Conservation (phyloP, 805 yeast genomes). For the Schwanniomyces yamadae region DNA sequence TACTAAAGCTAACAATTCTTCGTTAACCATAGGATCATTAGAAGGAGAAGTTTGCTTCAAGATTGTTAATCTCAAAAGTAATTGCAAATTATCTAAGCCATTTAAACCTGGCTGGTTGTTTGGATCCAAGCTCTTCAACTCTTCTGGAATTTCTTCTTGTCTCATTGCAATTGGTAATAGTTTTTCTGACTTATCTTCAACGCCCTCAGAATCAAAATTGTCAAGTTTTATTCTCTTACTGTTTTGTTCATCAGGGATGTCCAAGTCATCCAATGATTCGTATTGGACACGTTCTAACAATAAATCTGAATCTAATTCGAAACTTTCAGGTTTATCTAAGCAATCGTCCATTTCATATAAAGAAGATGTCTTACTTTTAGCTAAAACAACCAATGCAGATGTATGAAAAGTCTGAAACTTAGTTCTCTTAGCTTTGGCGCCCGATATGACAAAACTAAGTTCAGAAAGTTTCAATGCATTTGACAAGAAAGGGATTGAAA, state of each 20-base stretch:
- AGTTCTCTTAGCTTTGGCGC: slow-evolving; percentile 85
- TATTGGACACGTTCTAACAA: slow-evolving; percentile 73
- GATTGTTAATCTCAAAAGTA: slow-evolving; percentile 64
- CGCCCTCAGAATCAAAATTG: slow-evolving; percentile 21
- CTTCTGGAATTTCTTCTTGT: slow-evolving; percentile 61
- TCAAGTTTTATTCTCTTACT: slow-evolving; percentile 43
- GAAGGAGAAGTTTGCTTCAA: slow-evolving; percentile 71
- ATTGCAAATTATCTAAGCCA: slow-evolving; percentile 70
- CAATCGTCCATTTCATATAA: slow-evolving; percentile 20
- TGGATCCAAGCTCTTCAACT: slow-evolving; percentile 61
- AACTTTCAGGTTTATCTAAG: slow-evolving; percentile 48
- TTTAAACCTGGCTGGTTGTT: slow-evolving; percentile 75
- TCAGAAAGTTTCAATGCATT: slow-evolving; percentile 60
- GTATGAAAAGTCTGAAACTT: slow-evolving; percentile 73
- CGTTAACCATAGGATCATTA: slow-evolving; percentile 68
- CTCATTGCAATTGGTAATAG: slow-evolving; percentile 63
- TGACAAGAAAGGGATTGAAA: slow-evolving; percentile 52
- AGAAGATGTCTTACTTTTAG: slow-evolving; percentile 45
- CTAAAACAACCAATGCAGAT: slow-evolving; percentile 74
- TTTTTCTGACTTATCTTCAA: slow-evolving; percentile 27
- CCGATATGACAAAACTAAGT: slow-evolving; percentile 69
- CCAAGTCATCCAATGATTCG: slow-evolving; percentile 55
- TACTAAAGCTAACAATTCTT: slow-evolving; percentile 77
- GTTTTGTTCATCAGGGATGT: slow-evolving; percentile 33
- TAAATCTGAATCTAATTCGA: slow-evolving; percentile 70